Base-by-base conservation (phyloP, 441 rosid genomes). In the Melastoma candidum region DNA sequence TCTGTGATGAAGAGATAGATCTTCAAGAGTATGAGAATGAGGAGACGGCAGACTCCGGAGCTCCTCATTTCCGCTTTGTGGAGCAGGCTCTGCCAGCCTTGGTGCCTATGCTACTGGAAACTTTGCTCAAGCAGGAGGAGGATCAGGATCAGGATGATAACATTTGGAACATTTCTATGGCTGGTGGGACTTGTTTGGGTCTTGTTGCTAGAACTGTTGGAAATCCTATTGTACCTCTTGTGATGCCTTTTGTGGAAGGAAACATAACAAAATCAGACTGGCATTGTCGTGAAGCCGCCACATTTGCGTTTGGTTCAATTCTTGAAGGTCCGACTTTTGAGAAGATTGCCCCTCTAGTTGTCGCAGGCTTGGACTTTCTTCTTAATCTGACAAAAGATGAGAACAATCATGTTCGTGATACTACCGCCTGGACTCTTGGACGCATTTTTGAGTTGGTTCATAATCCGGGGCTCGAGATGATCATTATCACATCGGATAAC, bases 1-100 rank as follows among this genome's bases (percentile, higher is more conserved):
- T 90, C 56, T 90, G 96, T 59, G 98, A 90, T 62, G 96, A 87
- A 68, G 98, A 90, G 83, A 80, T 90, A 27, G 96, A 90, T 59
- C 68, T 75, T 26, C 59, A 85, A 67, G 96, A 87, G 66, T 83
- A 73, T 60, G 90, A 89, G 81, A 43, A 57, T 44, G 72, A 71
- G n/a, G 69, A 68, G 29, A 75, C 58, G 46, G 90, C 82, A 47
- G 89, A 81, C 52, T 87, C 88, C 47, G 80, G 10, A 75, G 80
- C 75, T 80, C 83, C 50, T 44, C 72, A 75, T 60, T 77, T 66
- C 56, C 63, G 57, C 49, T 90, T 90, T 69, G 82, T 85, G 24
- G 80, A 85, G 75, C 83, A 90, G 80, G 95, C 95, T 44, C 77
- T 83, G 27, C 63, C 85, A 6, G 79, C 73, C 48, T 73, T 90